Evolutionary conservation across 441 rosid species (phyloP), one percentile per base, ranked within the genome.

Genomic region (Erysimum cheiri): DNA sequence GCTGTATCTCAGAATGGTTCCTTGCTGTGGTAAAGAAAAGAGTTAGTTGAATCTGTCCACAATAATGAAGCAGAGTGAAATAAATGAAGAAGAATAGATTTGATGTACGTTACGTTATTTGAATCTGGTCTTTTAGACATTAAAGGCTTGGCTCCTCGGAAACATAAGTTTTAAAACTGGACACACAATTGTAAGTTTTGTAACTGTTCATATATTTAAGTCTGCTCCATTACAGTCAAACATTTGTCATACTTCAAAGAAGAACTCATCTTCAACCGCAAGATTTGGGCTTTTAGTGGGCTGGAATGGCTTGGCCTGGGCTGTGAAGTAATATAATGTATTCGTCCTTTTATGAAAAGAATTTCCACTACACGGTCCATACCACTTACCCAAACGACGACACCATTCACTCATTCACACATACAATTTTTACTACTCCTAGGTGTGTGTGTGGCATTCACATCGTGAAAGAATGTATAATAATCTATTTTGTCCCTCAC

Each of bases 61-160:
- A 33, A 12, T 15, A 12, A 37, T 41, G 68, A 52, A 52, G 44
- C 46, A 50, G 55, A 40, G 37, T 41, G 46, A 43, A 61, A 37
- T 41, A 41, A 71, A 54, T 54, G 75, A 33, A 17, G 61, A 40
- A 33, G 67, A 39, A 33, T 15, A 32, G 58, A 60, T 14, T 57
- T 46, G 31, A 47, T 10, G 32, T 49, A 36, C 74, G 73, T 69
- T 47, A 69, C 53, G 12, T 70, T 70, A 10, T 32, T 40, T 70
- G 74, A 70, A 70, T 70, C 60, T 36, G 50, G 13, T 48, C 40
- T 44, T 69, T 22, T 22, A 11, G 28, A 29, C 68, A 52, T 52
- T 52, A 19, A 70, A 62, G 55, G 24, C 57, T 62, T 15, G 46
- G 63, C 17, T 71, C 44, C 54, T 52, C 43, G 55, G 29, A n/a